phyloP scores from a whole-genome alignment of 139 green algal species.

The Micractinium conductrix region DNA sequence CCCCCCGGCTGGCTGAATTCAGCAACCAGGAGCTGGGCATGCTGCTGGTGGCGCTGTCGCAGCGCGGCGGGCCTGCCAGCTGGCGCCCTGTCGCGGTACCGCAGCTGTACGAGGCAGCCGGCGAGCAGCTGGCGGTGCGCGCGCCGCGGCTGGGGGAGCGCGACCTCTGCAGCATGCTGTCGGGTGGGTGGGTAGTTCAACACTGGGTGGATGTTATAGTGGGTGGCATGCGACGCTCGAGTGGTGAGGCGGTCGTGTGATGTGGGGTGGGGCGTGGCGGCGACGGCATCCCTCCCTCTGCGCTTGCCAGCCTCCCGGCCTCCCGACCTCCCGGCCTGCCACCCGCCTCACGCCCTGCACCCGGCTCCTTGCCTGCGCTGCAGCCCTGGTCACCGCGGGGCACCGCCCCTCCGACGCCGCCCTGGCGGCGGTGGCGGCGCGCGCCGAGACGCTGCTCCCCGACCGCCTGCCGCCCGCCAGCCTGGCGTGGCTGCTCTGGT shows the following conservation, averaged over 20 bases:
- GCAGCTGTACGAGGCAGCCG: not conserved
- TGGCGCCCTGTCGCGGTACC: not conserved
- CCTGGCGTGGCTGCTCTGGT: slow-evolving; percentile 33
- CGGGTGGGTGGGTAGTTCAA: not conserved
- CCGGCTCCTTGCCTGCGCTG: not conserved
- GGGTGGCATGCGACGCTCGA: not conserved
- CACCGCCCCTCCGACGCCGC: slow-evolving; percentile 2
- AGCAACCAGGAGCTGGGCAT: slow-evolving; percentile 18
- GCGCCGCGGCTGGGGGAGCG: not conserved
- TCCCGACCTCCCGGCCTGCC: too few species aligned
- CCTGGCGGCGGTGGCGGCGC: not conserved
- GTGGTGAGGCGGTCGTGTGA: not conserved
- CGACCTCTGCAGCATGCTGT: not conserved
- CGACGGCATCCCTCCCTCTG: too few species aligned
- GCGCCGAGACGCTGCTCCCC: not conserved
- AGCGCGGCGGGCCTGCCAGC: not conserved
- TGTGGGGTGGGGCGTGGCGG: too few species aligned
- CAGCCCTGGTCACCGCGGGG: slow-evolving; percentile 22
- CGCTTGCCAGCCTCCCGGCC: too few species aligned
- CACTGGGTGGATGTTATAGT: not conserved
- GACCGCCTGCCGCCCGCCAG: not conserved
- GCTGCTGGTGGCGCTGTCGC: not conserved
- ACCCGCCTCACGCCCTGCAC: not conserved
- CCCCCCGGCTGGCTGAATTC: not conserved
- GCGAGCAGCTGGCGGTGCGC: not conserved